Evolutionary conservation across 2,329 filamentous ascomycete species (phyloP).

Genomic region (Aspergillus unguis): DNA sequence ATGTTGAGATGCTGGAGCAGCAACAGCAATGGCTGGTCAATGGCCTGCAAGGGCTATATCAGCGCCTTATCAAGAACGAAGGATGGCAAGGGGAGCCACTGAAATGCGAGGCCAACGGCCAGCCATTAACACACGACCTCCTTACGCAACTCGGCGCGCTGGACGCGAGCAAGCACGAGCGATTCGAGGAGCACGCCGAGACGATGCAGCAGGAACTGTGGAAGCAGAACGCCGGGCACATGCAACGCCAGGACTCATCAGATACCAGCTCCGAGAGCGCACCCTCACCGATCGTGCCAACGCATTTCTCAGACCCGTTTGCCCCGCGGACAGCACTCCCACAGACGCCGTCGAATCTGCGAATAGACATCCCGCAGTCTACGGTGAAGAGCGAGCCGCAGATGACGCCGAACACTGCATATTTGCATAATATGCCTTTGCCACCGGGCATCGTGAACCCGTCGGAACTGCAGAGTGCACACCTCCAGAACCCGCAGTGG

Average conservation of each 20-base stretch:
- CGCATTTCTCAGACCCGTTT: constrained; percentile 31
- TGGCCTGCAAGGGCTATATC: constrained; percentile 60
- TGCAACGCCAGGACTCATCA: constrained; percentile 53
- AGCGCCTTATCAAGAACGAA: constrained; percentile 49
- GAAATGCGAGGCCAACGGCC: constrained; percentile 50
- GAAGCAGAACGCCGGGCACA: constrained; percentile 50
- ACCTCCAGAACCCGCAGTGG: constrained; percentile 21
- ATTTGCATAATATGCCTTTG: constrained; percentile 29
- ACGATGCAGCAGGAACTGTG: constrained; percentile 55
- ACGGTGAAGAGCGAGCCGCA: constrained; percentile 29
- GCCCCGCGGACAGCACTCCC: constrained; percentile 28
- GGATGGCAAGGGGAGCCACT: constrained; percentile 56
- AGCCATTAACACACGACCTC: constrained; percentile 63
- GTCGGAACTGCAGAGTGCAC: constrained; percentile 32
- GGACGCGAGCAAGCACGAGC: constrained; percentile 51
- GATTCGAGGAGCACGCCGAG: constrained; percentile 58
- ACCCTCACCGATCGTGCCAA: constrained; percentile 40
- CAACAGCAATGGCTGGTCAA: constrained; percentile 61
- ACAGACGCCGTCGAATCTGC: constrained; percentile 37
- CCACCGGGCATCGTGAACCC: constrained; percentile 36
- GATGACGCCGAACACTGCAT: constrained; percentile 21
- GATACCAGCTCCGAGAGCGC: constrained; percentile 58
- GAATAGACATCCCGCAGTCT: constrained; percentile 21
- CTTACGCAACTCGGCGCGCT: constrained; percentile 58
- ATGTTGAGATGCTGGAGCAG: constrained; percentile 65